Evolutionary conservation across 768 basidiomycete genomes (phyloP), one percentile per base, ranked within the genome.

Genomic region (Collybiopsis luxurians): DNA sequence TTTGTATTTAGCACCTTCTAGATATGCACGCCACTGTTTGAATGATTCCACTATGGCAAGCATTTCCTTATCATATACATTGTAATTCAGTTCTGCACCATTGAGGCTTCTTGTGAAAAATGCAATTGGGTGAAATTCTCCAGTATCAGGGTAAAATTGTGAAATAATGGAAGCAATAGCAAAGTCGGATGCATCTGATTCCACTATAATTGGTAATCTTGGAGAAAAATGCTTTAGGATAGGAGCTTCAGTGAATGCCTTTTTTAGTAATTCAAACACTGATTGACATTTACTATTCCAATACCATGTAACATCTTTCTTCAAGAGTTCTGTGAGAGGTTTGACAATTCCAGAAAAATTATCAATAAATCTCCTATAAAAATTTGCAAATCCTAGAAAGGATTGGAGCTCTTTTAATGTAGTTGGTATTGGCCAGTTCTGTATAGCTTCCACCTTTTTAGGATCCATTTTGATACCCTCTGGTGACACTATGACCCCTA

Each of bases 61-160:
- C 2, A 75, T 54, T 56, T 75, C 74, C 58, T 72, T 73, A 54
- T 75, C 70, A 61, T n/a, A n/a, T n/a, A n/a, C n/a, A 38, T 38
- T 38, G 36, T 38, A 38, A 38, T 38, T 38, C 17, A 38, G 36
- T 17, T 38, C 36, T 38, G 36, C 36, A 9, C 9, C 36, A 38
- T 9, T 38, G 9, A 38, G 7, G 17, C 36, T 38, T 9, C 36
- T 7, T 17, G 36, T 17, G 17, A 38, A 38, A 17, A 38, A 38
- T 38, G 36, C 36, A 9, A 38, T 17, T 7, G 36, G 36, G 17
- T 38, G 36, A 38, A 38, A 9, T 17, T 38, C 36, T 9, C 17
- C 17, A 7, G 17, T 9, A 38, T 9, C 17, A 9, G 36, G 36
- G 36, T 38, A 7, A 38, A 38, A 9, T 38, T 38, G 36, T 17